Base-by-base conservation (phyloP, 2,329 filamentous ascomycete genomes). In the Exophiala mesophila region DNA sequence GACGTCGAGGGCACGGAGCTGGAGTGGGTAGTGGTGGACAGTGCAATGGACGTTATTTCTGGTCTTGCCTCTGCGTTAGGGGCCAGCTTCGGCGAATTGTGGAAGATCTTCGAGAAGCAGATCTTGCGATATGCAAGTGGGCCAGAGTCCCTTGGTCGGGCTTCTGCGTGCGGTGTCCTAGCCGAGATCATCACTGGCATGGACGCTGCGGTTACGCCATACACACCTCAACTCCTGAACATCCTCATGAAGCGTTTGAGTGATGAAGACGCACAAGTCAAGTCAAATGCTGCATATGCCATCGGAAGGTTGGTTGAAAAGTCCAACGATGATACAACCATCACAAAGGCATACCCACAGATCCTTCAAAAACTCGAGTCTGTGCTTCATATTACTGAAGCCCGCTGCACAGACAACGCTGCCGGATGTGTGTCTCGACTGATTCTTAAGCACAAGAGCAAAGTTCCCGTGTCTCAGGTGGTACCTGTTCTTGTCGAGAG, bases 1-100 rank as follows among this genome's bases (percentile, higher is more conserved):
- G 79, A 85, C 42, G 72, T 80, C 36, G 90, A 88, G 62, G 85
- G 84, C 20, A 94, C 90, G 2, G 92, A 98, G 69, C 95, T 94
- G 59, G 92, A 97, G 71, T 97, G 92, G 92, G 78, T 96, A 13
- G 83, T 95, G 38, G 84, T 97, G 41, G 92, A 98, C 69, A 95
- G 88, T 7, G 89, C 88, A 24, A 78, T 97, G 41, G 92, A 97
- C 54, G 88, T 94, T 34, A 74, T 96, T 37, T 87, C 88, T 38
- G 88, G 86, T 26, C 77, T 97, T 29, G 82, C 89, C 15, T 79
- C 80, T 34, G 88, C 88, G 21, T 80, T 97, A 10, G 92, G 92
- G 28, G 65, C 76, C 16, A 80, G 82, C 55, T 97, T 96, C 58
- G 76, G 76, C 42, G 84, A 95, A 70, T 73, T 96, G 49, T 97